Conservation (phyloP, 306 rosid species). For the Trichosanthes cucumerina region DNA sequence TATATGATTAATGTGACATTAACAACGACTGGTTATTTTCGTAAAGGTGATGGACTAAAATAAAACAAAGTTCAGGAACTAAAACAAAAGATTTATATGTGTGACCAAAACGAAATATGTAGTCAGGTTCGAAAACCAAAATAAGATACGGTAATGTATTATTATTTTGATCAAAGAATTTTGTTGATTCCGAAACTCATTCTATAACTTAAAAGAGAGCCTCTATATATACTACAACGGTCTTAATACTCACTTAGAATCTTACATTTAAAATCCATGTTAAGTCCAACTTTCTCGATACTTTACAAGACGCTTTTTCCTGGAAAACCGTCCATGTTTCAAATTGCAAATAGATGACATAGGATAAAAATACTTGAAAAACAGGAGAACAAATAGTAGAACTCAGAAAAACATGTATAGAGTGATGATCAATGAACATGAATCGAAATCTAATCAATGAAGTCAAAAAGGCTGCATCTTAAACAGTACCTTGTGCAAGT, state of each 20-base stretch:
- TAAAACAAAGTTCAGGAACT: neutral
- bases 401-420: neutral
- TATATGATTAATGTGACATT: neutral
- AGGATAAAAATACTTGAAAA: neutral
- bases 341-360: neutral
- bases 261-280: neutral
- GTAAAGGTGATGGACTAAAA: neutral
- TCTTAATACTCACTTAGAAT: neutral
- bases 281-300: neutral
- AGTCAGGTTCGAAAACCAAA: neutral
- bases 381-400: neutral
- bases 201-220: neutral
- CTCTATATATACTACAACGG: neutral
- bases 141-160: neutral
- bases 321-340: neutral
- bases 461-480: neutral
- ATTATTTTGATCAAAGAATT: neutral
- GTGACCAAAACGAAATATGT: neutral
- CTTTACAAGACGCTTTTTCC: neutral
- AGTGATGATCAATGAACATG: neutral
- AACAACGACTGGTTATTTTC: neutral
- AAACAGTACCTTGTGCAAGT: constrained; percentile 67
- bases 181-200: neutral
- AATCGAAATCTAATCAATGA: neutral
- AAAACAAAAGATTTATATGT: neutral